phyloP scores from a whole-genome alignment of 1,139 yeast genomes.

The Candida labiduridarum region DNA sequence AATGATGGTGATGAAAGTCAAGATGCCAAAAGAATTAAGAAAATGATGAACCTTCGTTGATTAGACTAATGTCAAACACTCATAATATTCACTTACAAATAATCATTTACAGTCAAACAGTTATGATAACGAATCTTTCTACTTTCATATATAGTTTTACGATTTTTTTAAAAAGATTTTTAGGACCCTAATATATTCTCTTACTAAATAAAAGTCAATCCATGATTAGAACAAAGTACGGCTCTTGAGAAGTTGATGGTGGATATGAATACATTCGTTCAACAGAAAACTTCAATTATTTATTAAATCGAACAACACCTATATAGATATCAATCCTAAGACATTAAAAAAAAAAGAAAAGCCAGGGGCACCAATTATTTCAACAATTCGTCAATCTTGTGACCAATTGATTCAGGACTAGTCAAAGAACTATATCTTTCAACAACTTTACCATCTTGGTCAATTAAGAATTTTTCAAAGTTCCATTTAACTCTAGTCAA shows the following conservation, averaged over 20 bases:
- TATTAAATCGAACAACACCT: too few species aligned
- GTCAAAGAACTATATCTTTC: conserved; percentile 46
- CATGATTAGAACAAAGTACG: neutral
- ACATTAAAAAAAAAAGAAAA: neutral
- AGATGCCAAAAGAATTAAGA: conserved; percentile 19
- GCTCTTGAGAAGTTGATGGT: too few species aligned
- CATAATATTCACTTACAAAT: too few species aligned
- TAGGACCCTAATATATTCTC: neutral
- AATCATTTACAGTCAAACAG: neutral
- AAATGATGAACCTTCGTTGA: conserved; percentile 19
- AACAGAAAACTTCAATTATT: too few species aligned
- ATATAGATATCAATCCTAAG: too few species aligned
- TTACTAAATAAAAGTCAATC: neutral
- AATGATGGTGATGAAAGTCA: conserved; percentile 23
- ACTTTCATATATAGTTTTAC: neutral
- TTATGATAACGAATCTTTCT: neutral
- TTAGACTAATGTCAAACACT: neutral
- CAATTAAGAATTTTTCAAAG: conserved; percentile 51
- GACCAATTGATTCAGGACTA: conserved; percentile 39
- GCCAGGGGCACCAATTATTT: conserved; percentile 9
- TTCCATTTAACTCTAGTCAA: conserved; percentile 53
- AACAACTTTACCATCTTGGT: conserved; percentile 48
- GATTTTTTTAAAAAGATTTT: too few species aligned
- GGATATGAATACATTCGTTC: too few species aligned
- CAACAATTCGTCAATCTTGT: conserved; percentile 44